phyloP scores from a whole-genome alignment of 768 basidiomycete species.

The Mycena maculata region DNA sequence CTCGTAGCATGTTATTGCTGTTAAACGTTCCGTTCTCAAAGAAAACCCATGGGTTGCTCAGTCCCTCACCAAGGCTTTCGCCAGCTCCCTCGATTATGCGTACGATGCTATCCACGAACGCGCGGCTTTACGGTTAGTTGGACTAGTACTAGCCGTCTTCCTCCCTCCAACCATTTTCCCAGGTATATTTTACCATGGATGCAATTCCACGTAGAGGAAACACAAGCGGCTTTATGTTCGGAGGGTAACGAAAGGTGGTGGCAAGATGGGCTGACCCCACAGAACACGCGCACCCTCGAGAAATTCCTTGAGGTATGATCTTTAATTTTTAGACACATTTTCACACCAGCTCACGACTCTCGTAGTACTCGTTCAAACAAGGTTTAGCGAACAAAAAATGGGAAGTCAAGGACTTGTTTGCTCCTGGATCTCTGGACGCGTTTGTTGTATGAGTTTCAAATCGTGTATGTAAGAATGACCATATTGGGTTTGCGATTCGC shows the following conservation, averaged over 20 bases:
- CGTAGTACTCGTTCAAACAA: constrained; percentile 29
- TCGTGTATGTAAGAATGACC: not conserved
- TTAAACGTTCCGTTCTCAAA: constrained; percentile 32
- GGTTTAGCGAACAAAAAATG: constrained; percentile 34
- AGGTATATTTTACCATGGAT: constrained; percentile 34
- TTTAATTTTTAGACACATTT: not conserved
- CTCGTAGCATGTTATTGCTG: constrained; percentile 27
- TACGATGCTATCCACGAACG: constrained; percentile 37
- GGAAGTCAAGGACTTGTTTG: constrained; percentile 34
- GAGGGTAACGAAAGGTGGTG: constrained; percentile 33
- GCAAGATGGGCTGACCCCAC: constrained; percentile 34
- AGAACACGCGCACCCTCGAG: constrained; percentile 33
- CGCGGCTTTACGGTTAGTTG: constrained; percentile 23
- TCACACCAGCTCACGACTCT: not conserved
- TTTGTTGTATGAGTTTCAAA: constrained; percentile 20
- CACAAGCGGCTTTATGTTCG: constrained; percentile 28
- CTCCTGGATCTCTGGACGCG: constrained; percentile 28
- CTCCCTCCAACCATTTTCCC: not conserved
- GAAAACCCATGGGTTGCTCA: constrained; percentile 31
- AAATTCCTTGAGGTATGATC: constrained; percentile 31
- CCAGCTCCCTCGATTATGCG: constrained; percentile 31
- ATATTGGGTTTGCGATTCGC: not conserved
- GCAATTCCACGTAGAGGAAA: constrained; percentile 36
- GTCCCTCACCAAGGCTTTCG: constrained; percentile 34
- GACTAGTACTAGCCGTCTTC: not conserved